Base-by-base conservation (phyloP, 768 basidiomycete genomes). In the Mycena kentingensis region DNA sequence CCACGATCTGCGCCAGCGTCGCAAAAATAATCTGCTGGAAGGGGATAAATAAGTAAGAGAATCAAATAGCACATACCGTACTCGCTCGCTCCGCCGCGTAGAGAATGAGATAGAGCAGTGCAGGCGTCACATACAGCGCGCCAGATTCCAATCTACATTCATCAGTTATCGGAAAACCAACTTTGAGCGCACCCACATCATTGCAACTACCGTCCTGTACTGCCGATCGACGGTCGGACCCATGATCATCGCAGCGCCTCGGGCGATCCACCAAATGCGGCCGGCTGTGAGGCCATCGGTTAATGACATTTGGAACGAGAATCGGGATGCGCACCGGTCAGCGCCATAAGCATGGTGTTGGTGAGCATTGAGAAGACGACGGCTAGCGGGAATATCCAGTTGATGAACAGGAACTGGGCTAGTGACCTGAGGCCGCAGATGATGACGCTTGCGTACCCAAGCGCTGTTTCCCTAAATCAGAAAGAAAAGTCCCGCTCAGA, bases 191-290 rank as follows among this genome's bases (percentile, higher is more conserved):
- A 51, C 66, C 49, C 24, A 70, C 69, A 69, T 49, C 47, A 70
- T 63, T 3, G 61, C 65, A 22, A 64, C 49, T 18, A 65, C 64
- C 22, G 60, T 62, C 31, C 61, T 57, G 53, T 65, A 68, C 29
- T 63, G 58, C 41, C 58, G 57, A 4, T 55, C 55, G 46, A 60
- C 60, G 3, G 46, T 24, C 4, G 49, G 46, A 0, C 67, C 67
- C 57, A 66, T 53, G 11, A 65, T 56, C 16, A 26, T 50, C 11
- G 60, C 60, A 5, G 66, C 62, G 38, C 66, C 57, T 36, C 62
- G 63, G 3, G 68, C 64, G 28, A 69, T 65, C 63, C 65, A 69
- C 51, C 65, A 54, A 43, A 70, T 68, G 6, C 65, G 61, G 10
- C 67, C 65, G n/a, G 68, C n/a, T n/a, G n/a, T n/a, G n/a, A n/a